These are phyloP conservation scores for Lactuca saligna DNA, from an alignment of 129 eudicot genomes.

Conservation along the genomic window DNA sequence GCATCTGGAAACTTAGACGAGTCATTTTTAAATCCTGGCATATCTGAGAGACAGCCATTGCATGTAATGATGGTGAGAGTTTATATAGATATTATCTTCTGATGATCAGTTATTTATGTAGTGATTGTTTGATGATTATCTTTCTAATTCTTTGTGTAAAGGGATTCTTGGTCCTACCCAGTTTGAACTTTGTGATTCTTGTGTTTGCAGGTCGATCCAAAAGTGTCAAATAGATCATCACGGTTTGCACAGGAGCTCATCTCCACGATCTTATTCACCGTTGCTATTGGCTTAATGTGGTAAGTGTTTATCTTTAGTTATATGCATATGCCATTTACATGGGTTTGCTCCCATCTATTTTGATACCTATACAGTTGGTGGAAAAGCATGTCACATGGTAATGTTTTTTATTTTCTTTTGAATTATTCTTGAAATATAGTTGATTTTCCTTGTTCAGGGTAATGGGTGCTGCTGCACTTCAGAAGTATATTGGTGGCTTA, in stretches of 20 bases:
- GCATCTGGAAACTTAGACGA: conserved; percentile 88
- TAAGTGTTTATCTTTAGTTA: conserved; percentile 30
- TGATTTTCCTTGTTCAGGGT: conserved; percentile 44
- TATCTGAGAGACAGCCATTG: conserved; percentile 93
- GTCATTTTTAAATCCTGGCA: conserved; percentile 71
- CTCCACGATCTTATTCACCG: conserved; percentile 78
- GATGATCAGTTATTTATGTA: background rate
- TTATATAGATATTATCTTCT: background rate
- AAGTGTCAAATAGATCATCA: conserved; percentile 57
- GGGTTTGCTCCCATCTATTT: background rate
- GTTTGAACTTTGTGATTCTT: conserved; percentile 13
- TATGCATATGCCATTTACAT: background rate
- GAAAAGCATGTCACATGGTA: background rate
- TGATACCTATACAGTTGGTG: conserved; percentile 8
- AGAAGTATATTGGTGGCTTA: conserved; percentile 81
- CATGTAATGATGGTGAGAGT: conserved; percentile 95
- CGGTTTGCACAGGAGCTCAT: conserved; percentile 78
- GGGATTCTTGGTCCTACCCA: background rate
- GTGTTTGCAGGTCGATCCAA: conserved; percentile 27
- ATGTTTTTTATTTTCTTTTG: background rate
- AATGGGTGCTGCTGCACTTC: conserved; percentile 89
- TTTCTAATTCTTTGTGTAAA: conserved; percentile 5
- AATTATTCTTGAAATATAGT: background rate
- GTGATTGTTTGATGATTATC: conserved; percentile 1
- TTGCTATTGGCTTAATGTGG: conserved; percentile 83